Percentiles rank a stretch among this genome's conserved stretches.
phyloP scores from a whole-genome alignment of 495 filamentous ascomycete genomes.

The Penicillium soppii region DNA sequence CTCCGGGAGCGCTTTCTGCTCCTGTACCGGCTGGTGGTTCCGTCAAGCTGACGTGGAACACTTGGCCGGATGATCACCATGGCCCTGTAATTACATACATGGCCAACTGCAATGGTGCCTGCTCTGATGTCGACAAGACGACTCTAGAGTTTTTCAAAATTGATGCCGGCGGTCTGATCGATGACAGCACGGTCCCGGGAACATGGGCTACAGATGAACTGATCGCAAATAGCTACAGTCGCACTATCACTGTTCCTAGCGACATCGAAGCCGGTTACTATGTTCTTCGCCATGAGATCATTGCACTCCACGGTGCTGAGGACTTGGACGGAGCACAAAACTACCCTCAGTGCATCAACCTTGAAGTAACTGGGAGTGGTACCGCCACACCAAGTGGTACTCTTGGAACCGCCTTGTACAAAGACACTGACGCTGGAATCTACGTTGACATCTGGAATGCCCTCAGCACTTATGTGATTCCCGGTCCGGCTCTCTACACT shows the following conservation, averaged over 20 bases:
- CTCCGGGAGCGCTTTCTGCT: slow-evolving; percentile 51
- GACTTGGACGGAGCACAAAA: slow-evolving; percentile 65
- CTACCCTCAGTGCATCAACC: slow-evolving; percentile 81
- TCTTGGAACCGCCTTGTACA: slow-evolving; percentile 63
- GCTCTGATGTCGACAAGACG: slow-evolving; percentile 62
- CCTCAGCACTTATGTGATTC: slow-evolving; percentile 51
- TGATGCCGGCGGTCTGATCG: slow-evolving; percentile 58
- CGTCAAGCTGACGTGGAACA: slow-evolving; percentile 63
- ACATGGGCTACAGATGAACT: slow-evolving; percentile 68
- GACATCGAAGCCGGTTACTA: slow-evolving; percentile 68
- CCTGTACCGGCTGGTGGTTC: slow-evolving; percentile 53
- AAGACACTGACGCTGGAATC: slow-evolving; percentile 60
- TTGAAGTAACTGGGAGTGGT: slow-evolving; percentile 66
- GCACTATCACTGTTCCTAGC: slow-evolving; percentile 67
- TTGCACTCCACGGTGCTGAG: slow-evolving; percentile 71
- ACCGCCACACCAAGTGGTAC: slow-evolving; percentile 56
- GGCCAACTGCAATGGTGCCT: slow-evolving; percentile 70
- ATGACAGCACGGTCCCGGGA: slow-evolving; percentile 49
- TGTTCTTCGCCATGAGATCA: slow-evolving; percentile 78
- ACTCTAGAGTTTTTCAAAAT: slow-evolving; percentile 77
- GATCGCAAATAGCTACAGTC: slow-evolving; percentile 65
- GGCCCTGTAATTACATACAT: slow-evolving; percentile 77
- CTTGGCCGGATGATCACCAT: slow-evolving; percentile 65
- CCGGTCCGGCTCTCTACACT: slow-evolving; percentile 53
- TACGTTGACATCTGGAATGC: slow-evolving; percentile 62